Evolutionary conservation across 768 basidiomycete genomes (phyloP).

Genomic region (Boletus pseudo-olivaceus): DNA sequence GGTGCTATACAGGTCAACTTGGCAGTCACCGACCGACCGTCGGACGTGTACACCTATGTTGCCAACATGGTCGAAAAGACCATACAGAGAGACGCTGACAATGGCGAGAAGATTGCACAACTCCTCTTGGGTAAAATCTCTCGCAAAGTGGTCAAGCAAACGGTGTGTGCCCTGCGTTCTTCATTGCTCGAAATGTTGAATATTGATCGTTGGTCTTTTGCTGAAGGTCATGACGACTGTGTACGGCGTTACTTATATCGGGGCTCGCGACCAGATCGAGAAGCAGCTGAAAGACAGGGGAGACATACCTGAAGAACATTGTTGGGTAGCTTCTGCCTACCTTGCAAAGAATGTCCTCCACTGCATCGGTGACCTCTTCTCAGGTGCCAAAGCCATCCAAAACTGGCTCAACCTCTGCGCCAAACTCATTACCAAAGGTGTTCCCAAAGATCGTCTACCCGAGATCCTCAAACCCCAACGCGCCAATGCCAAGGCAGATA

Average conservation of each 20-base stretch:
- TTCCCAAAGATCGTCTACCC: slow-evolving; percentile 65
- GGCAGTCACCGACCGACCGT: slow-evolving; percentile 75
- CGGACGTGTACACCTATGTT: slow-evolving; percentile 94
- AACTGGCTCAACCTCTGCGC: slow-evolving; percentile 85
- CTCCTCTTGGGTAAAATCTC: slow-evolving; percentile 75
- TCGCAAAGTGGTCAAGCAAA: slow-evolving; percentile 97
- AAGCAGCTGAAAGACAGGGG: slow-evolving; percentile 76
- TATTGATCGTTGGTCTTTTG: not conserved
- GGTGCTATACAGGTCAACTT: slow-evolving; percentile 95
- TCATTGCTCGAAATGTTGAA: not conserved
- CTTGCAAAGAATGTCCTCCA: slow-evolving; percentile 73
- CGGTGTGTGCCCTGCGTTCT: slow-evolving; percentile 45
- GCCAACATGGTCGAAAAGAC: slow-evolving; percentile 77
- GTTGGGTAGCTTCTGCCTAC: slow-evolving; percentile 73
- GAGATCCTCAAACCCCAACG: slow-evolving; percentile 34
- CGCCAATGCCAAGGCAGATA: slow-evolving; percentile 8
- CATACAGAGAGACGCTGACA: slow-evolving; percentile 53
- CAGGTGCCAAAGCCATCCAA: slow-evolving; percentile 89
- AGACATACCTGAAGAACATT: slow-evolving; percentile 67
- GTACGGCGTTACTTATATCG: slow-evolving; percentile 94
- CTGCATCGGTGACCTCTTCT: slow-evolving; percentile 90
- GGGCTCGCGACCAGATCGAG: slow-evolving; percentile 93
- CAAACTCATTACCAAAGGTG: slow-evolving; percentile 80
- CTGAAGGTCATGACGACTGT: slow-evolving; percentile 95
- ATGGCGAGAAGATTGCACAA: slow-evolving; percentile 51